Evolutionary conservation across 306 rosid species (phyloP), one percentile per base, ranked within the genome.

Genomic region (Begonia masoniana): DNA sequence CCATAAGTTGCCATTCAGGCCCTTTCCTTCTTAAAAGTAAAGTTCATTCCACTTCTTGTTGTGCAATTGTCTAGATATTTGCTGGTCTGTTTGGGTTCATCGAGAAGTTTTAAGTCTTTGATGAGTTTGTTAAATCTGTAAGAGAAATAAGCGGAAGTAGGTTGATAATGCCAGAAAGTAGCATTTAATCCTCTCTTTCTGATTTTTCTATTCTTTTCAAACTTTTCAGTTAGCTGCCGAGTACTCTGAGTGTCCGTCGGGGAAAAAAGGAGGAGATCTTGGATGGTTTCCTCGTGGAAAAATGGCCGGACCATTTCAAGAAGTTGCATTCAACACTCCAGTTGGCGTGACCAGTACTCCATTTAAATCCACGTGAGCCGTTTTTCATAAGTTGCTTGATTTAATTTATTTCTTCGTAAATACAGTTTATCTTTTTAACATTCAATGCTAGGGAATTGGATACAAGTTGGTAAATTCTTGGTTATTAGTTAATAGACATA

Each of bases 241-340:
- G 64, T 91, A 67, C 71, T 91, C 97, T 1, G 97, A 91, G 74
- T 91, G 97, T 39, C 97, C 97, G 14, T 91, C 97, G 2, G 97
- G 94, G 53, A 91, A 91, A 80, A 91, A 91, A 64, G 97, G 97
- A 43, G 97, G 97, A 42, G 97, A 91, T 67, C 85, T 91, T 10
- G 96, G 97, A 59, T 91, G 97, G 97, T 91, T 91, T 65, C 97
- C 97, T 4, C 83, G 97, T 5, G 96, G 97, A 54, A 91, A 91
- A 76, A 91, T 91, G 97, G 96, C 97, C 0, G 97, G 96, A 15
- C 96, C 96, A 15, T 91, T 91, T 75, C 97, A 91, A 56, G 97
- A 91, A 4, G 97, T 91, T 67, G 97, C 96, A 45, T 91, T 91
- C 68, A 62, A 10, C 76, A 91, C 97, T 9, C 49, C 66, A 47